Conservation (phyloP, 345 rosid genomes). For the Lumnitzera littorea region DNA sequence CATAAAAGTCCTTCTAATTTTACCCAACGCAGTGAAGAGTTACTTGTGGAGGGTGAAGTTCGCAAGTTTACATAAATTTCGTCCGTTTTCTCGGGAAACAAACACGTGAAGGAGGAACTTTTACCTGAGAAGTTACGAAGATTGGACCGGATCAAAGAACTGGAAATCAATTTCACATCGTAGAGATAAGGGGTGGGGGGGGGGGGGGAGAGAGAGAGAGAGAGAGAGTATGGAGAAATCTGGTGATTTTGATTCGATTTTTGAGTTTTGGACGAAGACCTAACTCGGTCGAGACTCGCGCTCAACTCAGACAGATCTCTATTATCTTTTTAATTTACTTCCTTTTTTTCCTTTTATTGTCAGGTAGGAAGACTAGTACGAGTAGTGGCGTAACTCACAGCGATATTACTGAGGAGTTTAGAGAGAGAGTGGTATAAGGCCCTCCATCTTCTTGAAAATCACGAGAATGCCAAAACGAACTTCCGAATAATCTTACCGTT, state of each 20-base stretch:
- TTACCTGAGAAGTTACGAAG: slow-evolving; percentile 1
- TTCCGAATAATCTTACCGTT: no score
- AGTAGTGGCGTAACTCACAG: no score
- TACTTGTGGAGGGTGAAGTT: no score
- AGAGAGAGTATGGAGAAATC: not conserved
- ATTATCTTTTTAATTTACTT: not conserved
- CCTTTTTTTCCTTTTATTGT: no score
- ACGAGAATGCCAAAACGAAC: slow-evolving; percentile 1
- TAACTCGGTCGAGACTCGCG: slow-evolving; percentile 21
- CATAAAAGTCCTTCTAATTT: no score
- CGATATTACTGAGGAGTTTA: no score
- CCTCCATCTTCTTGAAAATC: slow-evolving; percentile 7
- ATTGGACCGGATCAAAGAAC: not conserved
- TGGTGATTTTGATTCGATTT: not conserved
- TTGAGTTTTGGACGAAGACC: slow-evolving; percentile 8
- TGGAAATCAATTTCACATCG: not conserved
- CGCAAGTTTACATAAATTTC: no score
- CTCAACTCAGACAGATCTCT: slow-evolving; percentile 16
- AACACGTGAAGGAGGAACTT: no score
- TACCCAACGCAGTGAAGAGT: no score
- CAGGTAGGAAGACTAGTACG: no score
- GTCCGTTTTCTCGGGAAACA: no score
- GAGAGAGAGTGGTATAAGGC: no score
- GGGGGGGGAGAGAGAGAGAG: slow-evolving; percentile 6
- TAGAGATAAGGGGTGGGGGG: not conserved